A percentile compares a stretch with the other conserved stretches of the same genome.
Evolutionary conservation across 805 yeast species (phyloP).

Genomic region (Kluyveromyces nonfermentans): DNA sequence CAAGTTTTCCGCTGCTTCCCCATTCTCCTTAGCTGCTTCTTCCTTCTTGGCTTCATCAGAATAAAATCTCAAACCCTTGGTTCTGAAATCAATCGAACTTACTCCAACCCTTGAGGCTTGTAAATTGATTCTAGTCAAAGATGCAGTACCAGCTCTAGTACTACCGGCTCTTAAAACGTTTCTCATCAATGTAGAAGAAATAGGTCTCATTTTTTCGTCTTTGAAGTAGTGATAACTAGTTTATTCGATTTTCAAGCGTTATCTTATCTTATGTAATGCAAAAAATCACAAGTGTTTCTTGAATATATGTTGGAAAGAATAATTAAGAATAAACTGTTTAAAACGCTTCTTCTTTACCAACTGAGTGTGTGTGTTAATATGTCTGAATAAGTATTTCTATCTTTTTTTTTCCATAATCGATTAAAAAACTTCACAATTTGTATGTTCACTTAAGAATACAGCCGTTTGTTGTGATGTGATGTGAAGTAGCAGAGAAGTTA

Average conservation of each 20-base stretch:
- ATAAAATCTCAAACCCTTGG: conserved; percentile 16
- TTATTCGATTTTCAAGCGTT: not conserved
- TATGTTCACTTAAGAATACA: too few relatives aligned
- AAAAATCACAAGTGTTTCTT: not conserved
- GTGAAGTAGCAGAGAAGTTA: too few relatives aligned
- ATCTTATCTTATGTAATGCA: not conserved
- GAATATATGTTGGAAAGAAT: too few relatives aligned
- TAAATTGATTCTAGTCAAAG: not conserved
- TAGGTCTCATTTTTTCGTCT: conserved; percentile 1
- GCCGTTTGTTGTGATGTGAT: too few relatives aligned
- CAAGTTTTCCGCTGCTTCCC: conserved; percentile 8
- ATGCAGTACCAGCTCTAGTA: not conserved
- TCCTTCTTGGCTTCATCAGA: conserved; percentile 19
- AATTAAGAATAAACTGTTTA: too few relatives aligned
- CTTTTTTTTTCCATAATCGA: too few relatives aligned
- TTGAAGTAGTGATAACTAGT: not conserved
- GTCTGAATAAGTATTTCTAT: too few relatives aligned
- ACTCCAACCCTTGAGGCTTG: not conserved
- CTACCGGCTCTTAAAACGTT: conserved; percentile 1
- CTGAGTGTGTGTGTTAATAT: too few relatives aligned
- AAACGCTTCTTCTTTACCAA: not conserved
- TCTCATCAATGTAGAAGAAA: not conserved
- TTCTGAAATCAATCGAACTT: not conserved
- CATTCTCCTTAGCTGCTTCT: conserved; percentile 9
- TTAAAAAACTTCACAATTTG: too few relatives aligned